Percentiles rank a stretch among this genome's conserved stretches.
Evolutionary conservation across 192 early-diverging fungal species (phyloP).

Genomic region (Jimgerdemannia lactiflua): DNA sequence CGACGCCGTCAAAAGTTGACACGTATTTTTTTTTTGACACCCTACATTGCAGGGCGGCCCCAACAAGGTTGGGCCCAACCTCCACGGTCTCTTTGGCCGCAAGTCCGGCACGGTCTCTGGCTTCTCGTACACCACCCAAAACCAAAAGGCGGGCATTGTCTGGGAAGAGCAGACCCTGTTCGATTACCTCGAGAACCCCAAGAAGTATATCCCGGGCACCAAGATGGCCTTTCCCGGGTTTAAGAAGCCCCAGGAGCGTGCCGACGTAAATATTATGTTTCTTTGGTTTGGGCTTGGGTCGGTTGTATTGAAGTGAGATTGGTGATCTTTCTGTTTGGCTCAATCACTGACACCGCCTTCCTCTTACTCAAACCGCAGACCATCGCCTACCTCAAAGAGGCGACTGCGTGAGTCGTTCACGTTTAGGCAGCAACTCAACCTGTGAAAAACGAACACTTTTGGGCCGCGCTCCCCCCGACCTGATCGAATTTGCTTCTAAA

Average conservation of each 20-base stretch:
- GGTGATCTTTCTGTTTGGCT: neutral
- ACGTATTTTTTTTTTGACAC: neutral
- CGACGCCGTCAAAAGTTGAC: too few species aligned
- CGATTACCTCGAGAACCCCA: conserved; percentile 97
- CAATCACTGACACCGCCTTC: neutral
- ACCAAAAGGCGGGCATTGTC: conserved; percentile 78
- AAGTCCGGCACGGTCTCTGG: conserved; percentile 83
- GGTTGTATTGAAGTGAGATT: too few species aligned
- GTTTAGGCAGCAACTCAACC: too few species aligned
- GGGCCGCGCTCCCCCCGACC: too few species aligned
- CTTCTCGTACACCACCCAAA: conserved; percentile 93
- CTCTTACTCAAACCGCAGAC: neutral
- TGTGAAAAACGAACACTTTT: too few species aligned
- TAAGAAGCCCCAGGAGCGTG: conserved; percentile 69
- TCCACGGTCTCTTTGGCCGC: conserved; percentile 90
- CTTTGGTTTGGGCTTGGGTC: neutral
- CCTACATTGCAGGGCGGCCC: conserved; percentile 51
- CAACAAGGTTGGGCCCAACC: conserved; percentile 97
- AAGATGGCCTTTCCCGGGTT: conserved; percentile 97
- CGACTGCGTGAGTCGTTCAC: neutral
- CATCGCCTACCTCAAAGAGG: neutral
- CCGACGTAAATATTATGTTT: conserved; percentile 91
- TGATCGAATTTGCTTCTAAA: too few species aligned
- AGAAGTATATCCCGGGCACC: conserved; percentile 94
- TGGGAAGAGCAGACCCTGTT: conserved; percentile 94